phyloP scores from a whole-genome alignment of 306 rosid species.

The Cajanus cajan region DNA sequence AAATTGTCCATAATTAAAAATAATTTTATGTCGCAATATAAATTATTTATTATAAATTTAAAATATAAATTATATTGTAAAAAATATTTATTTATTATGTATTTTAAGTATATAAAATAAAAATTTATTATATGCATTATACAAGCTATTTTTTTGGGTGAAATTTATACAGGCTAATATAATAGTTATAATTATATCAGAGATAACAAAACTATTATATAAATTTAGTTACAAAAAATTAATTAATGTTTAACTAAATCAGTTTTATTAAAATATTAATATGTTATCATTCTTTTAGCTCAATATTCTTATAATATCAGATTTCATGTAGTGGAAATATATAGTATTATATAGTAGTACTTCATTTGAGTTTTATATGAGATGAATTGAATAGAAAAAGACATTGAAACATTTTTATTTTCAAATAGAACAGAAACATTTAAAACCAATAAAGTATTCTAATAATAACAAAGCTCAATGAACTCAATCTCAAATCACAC shows the following conservation, averaged over 20 bases:
- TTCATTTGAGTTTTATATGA: neutral
- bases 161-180: too few species aligned
- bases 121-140: too few species aligned
- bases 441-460: neutral
- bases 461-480: neutral
- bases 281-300: neutral
- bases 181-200: neutral
- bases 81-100: too few species aligned
- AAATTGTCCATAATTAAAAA: too few species aligned
- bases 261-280: neutral
- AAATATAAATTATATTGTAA: too few species aligned
- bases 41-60: too few species aligned
- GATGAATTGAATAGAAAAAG: neutral
- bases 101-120: too few species aligned
- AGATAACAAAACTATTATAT: neutral
- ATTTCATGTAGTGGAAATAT: neutral
- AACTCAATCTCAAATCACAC: neutral
- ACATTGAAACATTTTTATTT: neutral
- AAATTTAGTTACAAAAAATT: neutral
- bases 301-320: neutral
- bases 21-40: too few species aligned
- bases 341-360: neutral
- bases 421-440: neutral
- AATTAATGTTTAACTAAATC: neutral
- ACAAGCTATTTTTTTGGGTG: too few species aligned